Evolutionary conservation across 116 monocot genomes (phyloP), one percentile per base, ranked within the genome.

Genomic region (Dioscorea cayenensis): DNA sequence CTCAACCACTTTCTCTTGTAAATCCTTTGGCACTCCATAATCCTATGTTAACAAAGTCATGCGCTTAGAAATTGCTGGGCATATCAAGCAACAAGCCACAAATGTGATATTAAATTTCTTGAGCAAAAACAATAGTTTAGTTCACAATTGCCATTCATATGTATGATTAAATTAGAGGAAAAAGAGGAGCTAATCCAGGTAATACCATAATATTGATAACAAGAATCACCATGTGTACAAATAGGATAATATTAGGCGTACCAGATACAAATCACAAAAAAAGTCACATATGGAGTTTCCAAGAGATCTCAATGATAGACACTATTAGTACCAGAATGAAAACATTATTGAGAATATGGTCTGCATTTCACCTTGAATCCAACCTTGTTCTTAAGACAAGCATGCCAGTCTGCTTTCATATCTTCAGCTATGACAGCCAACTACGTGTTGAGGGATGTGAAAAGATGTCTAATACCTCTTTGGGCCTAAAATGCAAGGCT

Each of bases 371-470:
- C 92, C 89, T 93, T 93, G 69, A 93, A 93, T 64, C 89, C 89
- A 81, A 93, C 80, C 83, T 87, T 83, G 65, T 65, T 93, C 67
- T 84, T 79, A 28, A 93, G 66, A 73, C 92, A 93, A 52, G 83
- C 75, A 78, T 89, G 89, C 92, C 92, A 93, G 23, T 93, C 92
- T 12, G 66, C 69, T 43, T 93, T 93, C 92, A 93, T 93, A 55
- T 86, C 84, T 71, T 79, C 89, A 79, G 89, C 61, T 25, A 77
- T 75, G 79, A 92, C 89, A 51, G 55, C 16, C 19, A 55, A 19
- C 14, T 19, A 18, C 0, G 14, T 32, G 2, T 32, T 32, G 32
- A 51, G 51, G 17, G 51, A 51, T 51, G 51, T 51, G 17, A 51
- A 51, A 51, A 17, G 51, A 51, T 51, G 51, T 51, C 51, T 17